Evolutionary conservation across 345 rosid species (phyloP).

Genomic region (Citrus sp.): DNA sequence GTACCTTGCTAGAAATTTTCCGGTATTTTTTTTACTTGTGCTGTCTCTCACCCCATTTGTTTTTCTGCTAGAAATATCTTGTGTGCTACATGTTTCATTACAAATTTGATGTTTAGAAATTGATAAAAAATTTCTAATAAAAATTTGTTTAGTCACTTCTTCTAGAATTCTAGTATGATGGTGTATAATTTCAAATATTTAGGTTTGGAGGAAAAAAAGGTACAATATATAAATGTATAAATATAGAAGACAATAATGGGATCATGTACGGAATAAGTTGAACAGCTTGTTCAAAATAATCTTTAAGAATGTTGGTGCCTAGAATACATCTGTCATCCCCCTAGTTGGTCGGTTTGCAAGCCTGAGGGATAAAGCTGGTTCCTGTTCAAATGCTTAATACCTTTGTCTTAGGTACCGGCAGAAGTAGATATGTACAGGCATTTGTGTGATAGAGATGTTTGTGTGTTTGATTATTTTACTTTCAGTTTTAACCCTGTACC

Average conservation of each 20-base stretch:
- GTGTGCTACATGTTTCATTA: background rate
- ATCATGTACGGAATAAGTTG: background rate
- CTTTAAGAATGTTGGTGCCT: background rate
- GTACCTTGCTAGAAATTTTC: slow-evolving; percentile 80
- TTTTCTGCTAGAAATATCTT: background rate
- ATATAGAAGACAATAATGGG: background rate
- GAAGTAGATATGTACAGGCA: background rate
- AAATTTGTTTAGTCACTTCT: background rate
- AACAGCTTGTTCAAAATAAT: background rate
- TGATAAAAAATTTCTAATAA: background rate
- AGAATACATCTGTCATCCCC: background rate
- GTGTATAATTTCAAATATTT: background rate
- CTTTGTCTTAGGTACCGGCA: background rate
- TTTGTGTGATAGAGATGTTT: background rate
- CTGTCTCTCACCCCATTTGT: background rate
- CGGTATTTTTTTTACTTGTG: slow-evolving; percentile 42
- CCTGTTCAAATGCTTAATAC: background rate
- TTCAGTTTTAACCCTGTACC: background rate
- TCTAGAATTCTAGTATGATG: background rate
- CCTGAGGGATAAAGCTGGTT: background rate
- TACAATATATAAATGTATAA: no score
- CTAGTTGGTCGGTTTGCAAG: background rate
- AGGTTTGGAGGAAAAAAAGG: background rate
- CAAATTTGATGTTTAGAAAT: background rate
- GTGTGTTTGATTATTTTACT: background rate